Conservation (phyloP, 2,329 filamentous ascomycete genomes). For the Harringtonia aguacate region DNA sequence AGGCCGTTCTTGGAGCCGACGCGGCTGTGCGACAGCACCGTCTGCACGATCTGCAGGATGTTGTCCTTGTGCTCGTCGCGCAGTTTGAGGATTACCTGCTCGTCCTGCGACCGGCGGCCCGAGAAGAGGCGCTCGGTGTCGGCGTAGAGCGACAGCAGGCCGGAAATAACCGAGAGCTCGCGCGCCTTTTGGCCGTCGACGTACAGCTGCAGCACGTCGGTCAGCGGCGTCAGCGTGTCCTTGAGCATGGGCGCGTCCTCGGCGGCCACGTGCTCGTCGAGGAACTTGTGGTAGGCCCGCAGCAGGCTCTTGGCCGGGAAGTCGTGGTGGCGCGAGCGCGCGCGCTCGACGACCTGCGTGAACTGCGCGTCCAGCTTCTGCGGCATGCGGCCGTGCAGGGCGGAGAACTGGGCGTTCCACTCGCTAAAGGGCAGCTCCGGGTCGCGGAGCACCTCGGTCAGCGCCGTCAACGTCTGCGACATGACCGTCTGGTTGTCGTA, state of each 20-base stretch:
- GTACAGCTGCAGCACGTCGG: conserved; percentile 70
- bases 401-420: conserved; percentile 92
- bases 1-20: conserved; percentile 92
- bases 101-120: conserved; percentile 72
- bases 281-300: conserved; percentile 78
- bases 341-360: conserved; percentile 74
- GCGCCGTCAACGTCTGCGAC: conserved; percentile 71
- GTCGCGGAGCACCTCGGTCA: conserved; percentile 83
- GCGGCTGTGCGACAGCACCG: conserved; percentile 85
- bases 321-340: conserved; percentile 66
- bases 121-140: conserved; percentile 82
- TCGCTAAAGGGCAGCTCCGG: conserved; percentile 90
- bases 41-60: conserved; percentile 72
- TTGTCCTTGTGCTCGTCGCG: conserved; percentile 96
- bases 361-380: conserved; percentile 80
- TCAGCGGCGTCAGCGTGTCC: conserved; percentile 62
- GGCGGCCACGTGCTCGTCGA: conserved; percentile 72
- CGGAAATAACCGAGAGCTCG: conserved; percentile 73
- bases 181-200: conserved; percentile 80
- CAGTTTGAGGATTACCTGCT: conserved; percentile 86
- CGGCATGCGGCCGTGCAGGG: conserved; percentile 94
- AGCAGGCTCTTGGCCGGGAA: conserved; percentile 84
- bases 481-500: conserved; percentile 98
- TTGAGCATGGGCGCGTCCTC: conserved; percentile 65
- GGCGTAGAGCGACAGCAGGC: conserved; percentile 71